Percentiles rank a stretch among this genome's conserved stretches.
phyloP scores from a whole-genome alignment of 1,284 basidiomycete genomes.

The Caloboletus firmus region DNA sequence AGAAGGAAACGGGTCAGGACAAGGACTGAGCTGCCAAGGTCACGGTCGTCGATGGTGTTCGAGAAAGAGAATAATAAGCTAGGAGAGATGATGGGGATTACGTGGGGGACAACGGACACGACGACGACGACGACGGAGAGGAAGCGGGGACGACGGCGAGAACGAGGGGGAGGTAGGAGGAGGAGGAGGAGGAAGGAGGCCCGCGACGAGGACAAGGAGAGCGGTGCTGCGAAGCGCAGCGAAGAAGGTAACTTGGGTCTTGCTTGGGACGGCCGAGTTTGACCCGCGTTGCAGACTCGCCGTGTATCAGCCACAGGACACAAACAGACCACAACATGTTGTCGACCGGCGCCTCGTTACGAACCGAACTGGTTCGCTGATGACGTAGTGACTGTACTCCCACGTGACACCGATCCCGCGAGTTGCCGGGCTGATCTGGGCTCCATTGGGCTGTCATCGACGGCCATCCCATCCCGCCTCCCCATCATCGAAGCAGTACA shows the following conservation, averaged over 20 bases:
- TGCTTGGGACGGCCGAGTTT: conserved; percentile 1
- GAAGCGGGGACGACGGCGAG: not conserved
- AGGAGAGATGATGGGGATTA: not conserved
- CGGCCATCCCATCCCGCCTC: no score
- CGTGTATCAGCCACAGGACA: conserved; percentile 19
- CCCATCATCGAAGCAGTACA: no score
- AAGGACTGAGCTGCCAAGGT: conserved; percentile 1
- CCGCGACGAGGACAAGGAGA: not conserved
- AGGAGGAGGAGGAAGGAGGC: no score
- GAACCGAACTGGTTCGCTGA: not conserved
- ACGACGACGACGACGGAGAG: not conserved
- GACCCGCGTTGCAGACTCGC: conserved; percentile 12
- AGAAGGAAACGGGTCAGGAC: conserved; percentile 4
- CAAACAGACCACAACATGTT: conserved; percentile 24
- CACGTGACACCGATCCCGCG: no score
- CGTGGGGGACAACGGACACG: not conserved
- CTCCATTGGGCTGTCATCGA: no score
- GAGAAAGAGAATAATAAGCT: no score
- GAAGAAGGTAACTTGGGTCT: not conserved
- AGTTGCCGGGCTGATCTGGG: no score
- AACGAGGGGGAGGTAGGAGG: not conserved
- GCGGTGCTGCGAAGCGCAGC: not conserved
- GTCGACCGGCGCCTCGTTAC: not conserved
- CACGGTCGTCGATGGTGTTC: conserved; percentile 2
- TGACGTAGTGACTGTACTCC: no score